Base-by-base conservation (phyloP, 805 yeast genomes). In the Cyberlindnera mycetangii region DNA sequence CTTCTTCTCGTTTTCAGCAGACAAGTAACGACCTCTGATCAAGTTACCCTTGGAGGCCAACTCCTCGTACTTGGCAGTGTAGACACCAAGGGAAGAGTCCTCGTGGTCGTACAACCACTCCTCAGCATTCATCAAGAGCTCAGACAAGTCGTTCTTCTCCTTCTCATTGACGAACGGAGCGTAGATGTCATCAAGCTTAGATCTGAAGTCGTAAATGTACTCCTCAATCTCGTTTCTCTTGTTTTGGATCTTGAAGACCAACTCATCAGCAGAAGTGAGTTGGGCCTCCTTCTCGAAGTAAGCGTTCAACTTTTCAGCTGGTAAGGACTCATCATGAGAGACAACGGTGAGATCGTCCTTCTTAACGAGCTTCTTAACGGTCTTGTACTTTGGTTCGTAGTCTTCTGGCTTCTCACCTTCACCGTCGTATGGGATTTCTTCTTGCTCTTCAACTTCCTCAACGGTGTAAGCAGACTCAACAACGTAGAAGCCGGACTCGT, bases 51-150 rank as follows among this genome's bases (percentile, higher is more conserved):
- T 75, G 34, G 96, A 79, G 37, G 97, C 95, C 63, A 93, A 82
- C 71, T 93, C 99, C 74, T 93, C 98, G 72, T 89, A 89, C 72
- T 87, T 90, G 64, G 99, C 98, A 70, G 95, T 83, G 78, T 92
- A 93, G 68, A 85, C 88, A 60, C 93, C 99, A 81, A 93, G 90
- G 62, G 90, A 78, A 52, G 97, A 80, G 69, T 93, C 99, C 66
- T 87, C 89, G 64, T 98, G 98, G 46, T 89, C 99, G 71, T 93
- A 93, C 62, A 93, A 81, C 99, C 99, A 93, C 65, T 92, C 97
- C 78, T 93, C 99, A 55, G 98, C 81, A 68, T 82, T 84, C 62
- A 76, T 66, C 65, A 93, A 78, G 76, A 85, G 76, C 49, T 72
- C 85, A 39, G 78, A 67, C 62, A 93, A 76, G 64, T 78, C 85